These are phyloP conservation scores for Leishmania tropica DNA, from an alignment of 208 protist species.

Conservation along the genomic window DNA sequence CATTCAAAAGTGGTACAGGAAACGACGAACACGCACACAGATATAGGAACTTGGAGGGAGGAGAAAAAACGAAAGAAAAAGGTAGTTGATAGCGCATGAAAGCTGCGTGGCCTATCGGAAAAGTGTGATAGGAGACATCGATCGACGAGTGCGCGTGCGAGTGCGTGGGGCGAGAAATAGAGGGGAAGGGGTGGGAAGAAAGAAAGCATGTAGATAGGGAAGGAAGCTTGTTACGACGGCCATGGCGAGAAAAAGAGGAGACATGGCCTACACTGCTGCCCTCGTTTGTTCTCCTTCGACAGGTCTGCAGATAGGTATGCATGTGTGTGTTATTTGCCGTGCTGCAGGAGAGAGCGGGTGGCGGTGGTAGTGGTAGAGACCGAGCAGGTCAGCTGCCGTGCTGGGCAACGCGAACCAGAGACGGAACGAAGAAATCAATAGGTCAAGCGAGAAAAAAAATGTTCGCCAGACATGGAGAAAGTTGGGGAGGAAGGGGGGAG, in stretches of 20 bases:
- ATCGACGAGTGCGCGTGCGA: background rate
- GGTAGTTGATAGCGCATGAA: background rate
- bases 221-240: background rate
- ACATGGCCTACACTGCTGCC: background rate
- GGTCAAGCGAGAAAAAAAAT: background rate
- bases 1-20: background rate
- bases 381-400: no score
- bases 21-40: background rate
- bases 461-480: background rate
- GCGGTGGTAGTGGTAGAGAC: background rate
- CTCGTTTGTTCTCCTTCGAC: background rate
- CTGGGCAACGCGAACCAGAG: background rate
- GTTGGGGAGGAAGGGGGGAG: background rate
- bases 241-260: background rate
- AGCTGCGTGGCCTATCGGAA: background rate
- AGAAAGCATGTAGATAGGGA: background rate
- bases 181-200: background rate
- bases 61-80: background rate
- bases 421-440: background rate
- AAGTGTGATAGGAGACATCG: background rate
- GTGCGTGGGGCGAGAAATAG: background rate
- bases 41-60: background rate
- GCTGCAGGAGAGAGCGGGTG: no score
- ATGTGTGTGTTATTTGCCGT: background rate
- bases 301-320: background rate